Evolutionary conservation across 768 basidiomycete species (phyloP).

Genomic region (Kwoniella sp.): DNA sequence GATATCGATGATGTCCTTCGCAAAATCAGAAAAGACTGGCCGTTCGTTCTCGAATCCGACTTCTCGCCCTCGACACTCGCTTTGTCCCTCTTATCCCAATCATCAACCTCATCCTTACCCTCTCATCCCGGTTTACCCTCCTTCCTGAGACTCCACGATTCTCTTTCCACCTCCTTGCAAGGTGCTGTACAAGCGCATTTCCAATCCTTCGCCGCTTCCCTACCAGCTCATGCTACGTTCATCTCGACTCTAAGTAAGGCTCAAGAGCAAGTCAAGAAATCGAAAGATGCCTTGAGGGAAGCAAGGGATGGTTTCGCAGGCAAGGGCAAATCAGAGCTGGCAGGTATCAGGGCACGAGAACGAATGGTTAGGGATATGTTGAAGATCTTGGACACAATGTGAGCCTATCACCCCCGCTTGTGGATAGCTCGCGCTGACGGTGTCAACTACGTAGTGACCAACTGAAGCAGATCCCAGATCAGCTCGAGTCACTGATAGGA

Average conservation of each 20-base stretch:
- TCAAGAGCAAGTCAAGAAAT: constrained; percentile 72
- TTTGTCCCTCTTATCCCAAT: constrained; percentile 68
- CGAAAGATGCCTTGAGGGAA: constrained; percentile 72
- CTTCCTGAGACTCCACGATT: constrained; percentile 48
- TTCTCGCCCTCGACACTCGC: constrained; percentile 95
- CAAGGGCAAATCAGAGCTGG: constrained; percentile 50
- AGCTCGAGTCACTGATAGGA: constrained; percentile 88
- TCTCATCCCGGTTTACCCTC: constrained; percentile 37
- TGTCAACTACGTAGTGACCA: constrained; percentile 79
- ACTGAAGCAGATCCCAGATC: constrained; percentile 85
- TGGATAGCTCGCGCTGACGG: constrained; percentile 26
- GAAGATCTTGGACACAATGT: constrained; percentile 92
- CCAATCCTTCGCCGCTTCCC: constrained; percentile 88
- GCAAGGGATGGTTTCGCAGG: constrained; percentile 73
- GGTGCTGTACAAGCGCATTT: constrained; percentile 70
- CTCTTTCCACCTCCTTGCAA: constrained; percentile 51
- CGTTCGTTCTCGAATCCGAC: constrained; percentile 64
- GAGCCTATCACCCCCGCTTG: constrained; percentile 45
- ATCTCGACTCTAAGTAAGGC: constrained; percentile 70
- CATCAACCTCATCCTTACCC: constrained; percentile 27
- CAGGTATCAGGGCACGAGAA: constrained; percentile 73
- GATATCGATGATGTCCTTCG: constrained; percentile 89
- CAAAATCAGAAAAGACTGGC: constrained; percentile 87
- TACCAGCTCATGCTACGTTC: constrained; percentile 84
- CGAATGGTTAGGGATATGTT: constrained; percentile 96